Conservation (phyloP, 768 basidiomycete genomes). For the Boletus vermiculosoides region DNA sequence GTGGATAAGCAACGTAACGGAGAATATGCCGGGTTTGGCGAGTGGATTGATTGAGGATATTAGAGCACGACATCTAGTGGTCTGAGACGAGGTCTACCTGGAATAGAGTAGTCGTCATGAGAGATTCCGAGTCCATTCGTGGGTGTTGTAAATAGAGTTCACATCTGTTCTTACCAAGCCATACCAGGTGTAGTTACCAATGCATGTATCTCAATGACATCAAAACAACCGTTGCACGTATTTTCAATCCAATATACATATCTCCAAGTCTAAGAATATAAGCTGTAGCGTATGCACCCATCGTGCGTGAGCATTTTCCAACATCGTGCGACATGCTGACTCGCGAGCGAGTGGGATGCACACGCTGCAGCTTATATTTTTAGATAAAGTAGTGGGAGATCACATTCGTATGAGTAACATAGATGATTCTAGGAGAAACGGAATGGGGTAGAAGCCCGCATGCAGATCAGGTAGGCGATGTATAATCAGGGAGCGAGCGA, state of each 20-base stretch:
- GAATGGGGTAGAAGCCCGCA: not conserved
- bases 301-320: no score
- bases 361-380: no score
- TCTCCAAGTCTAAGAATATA: no score
- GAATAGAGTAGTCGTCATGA: not conserved
- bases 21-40: slow-evolving; percentile 7
- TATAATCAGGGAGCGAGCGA: not conserved
- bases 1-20: not conserved
- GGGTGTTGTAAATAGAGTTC: not conserved
- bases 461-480: not conserved
- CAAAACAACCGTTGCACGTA: not conserved
- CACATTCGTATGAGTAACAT: not conserved
- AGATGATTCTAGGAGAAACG: not conserved
- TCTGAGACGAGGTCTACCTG: not conserved
- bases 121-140: not conserved
- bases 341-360: no score
- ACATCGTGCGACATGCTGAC: no score
- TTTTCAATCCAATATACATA: not conserved
- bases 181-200: not conserved
- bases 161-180: not conserved
- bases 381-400: not conserved
- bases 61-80: slow-evolving; percentile 10
- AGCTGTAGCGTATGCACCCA: no score
- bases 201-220: not conserved
- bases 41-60: slow-evolving; percentile 2